Conservation (phyloP, 441 rosid genomes). For the Eugenia klotzschiana region DNA sequence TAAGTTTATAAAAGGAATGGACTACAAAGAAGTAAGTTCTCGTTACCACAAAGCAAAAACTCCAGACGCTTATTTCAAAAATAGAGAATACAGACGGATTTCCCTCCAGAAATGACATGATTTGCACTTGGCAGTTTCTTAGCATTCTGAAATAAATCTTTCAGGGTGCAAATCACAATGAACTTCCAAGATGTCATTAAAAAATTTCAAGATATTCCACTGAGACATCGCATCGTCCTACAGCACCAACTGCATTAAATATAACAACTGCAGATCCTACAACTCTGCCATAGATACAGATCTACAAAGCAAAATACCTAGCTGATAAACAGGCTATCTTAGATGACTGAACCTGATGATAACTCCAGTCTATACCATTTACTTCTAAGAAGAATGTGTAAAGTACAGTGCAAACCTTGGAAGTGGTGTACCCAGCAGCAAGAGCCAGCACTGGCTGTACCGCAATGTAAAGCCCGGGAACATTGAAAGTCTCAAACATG, state of each 20-base stretch:
- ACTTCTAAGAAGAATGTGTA: neutral
- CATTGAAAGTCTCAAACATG: constrained; percentile 95
- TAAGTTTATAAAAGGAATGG: neutral
- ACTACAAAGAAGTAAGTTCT: neutral
- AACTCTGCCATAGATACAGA: neutral
- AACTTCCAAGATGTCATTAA: neutral
- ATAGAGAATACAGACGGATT: neutral
- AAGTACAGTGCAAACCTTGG: constrained; percentile 48
- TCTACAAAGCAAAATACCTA: neutral
- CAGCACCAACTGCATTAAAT: neutral
- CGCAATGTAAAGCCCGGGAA: constrained; percentile 89
- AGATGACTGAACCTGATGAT: neutral
- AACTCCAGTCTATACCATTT: neutral
- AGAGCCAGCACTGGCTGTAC: constrained; percentile 96
- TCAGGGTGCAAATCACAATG: neutral
- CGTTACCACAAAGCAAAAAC: neutral
- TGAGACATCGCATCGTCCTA: neutral
- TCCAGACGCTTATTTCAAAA: neutral
- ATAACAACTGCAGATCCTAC: neutral
- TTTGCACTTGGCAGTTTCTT: neutral
- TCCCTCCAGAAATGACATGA: neutral
- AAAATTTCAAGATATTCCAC: neutral
- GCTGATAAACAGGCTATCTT: neutral
- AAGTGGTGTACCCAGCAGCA: constrained; percentile 93
- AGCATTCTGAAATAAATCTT: neutral